These are phyloP conservation scores for Hypoxylon sp. DNA, from an alignment of 2,329 filamentous ascomycete species.

Conservation along the genomic window DNA sequence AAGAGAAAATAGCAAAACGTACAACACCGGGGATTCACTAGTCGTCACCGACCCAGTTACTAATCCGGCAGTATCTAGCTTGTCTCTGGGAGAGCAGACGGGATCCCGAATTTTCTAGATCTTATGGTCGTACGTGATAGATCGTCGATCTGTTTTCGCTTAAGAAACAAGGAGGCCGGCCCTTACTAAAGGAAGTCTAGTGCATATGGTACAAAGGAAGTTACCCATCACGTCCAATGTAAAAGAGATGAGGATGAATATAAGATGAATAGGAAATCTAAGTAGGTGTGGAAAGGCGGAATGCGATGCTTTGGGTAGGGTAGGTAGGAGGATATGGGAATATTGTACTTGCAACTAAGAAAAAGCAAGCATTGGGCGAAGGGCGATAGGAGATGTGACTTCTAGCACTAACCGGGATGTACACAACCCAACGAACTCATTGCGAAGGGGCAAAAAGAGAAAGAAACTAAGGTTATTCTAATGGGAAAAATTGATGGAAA, in stretches of 20 bases:
- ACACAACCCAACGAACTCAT: no score
- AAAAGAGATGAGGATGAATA: background rate
- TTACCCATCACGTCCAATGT: background rate
- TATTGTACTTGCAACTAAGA: no score
- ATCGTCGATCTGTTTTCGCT: background rate
- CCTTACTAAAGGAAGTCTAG: background rate
- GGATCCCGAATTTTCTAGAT: conserved; percentile 22
- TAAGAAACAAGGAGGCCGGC: background rate
- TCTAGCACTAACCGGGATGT: no score
- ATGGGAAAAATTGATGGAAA: background rate
- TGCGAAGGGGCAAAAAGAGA: background rate
- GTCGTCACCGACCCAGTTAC: conserved; percentile 20
- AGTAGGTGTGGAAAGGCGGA: no score
- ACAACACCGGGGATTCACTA: conserved; percentile 25
- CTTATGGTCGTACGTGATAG: conserved; percentile 18
- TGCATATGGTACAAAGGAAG: background rate
- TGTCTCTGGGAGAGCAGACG: conserved; percentile 17
- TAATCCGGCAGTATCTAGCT: conserved; percentile 17
- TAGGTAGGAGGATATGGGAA: no score
- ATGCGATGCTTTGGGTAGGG: no score
- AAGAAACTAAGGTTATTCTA: background rate
- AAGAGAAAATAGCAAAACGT: conserved; percentile 13
- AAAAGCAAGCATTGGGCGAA: no score
- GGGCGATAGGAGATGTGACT: no score
- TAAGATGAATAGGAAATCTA: background rate